Percentiles rank a stretch among this genome's conserved stretches.
Evolutionary conservation across 2,329 filamentous ascomycete genomes (phyloP).

Genomic region (Curvularia spicifera): DNA sequence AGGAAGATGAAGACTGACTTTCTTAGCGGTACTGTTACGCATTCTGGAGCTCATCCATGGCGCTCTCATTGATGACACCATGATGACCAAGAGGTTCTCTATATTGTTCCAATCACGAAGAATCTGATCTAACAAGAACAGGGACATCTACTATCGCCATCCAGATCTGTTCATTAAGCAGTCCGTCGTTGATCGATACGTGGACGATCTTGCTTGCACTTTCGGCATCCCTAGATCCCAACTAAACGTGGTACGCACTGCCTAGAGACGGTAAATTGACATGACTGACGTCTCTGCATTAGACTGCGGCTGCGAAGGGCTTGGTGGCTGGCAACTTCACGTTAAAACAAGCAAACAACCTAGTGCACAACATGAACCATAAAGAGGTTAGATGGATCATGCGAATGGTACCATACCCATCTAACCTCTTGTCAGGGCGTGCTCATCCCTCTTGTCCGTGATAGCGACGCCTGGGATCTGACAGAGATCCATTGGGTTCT

Average conservation of each 20-base stretch:
- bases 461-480: slow-evolving; percentile 61
- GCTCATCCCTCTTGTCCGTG: slow-evolving; percentile 63
- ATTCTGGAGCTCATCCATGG: slow-evolving; percentile 63
- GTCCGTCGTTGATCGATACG: slow-evolving; percentile 69
- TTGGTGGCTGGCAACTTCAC: slow-evolving; percentile 66
- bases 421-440: slow-evolving; percentile 59
- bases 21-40: slow-evolving; percentile 60
- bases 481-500: slow-evolving; percentile 66
- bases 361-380: slow-evolving; percentile 50
- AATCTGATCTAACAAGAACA: slow-evolving; percentile 48
- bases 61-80: slow-evolving; percentile 55
- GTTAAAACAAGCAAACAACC: slow-evolving; percentile 57
- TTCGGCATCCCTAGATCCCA: slow-evolving; percentile 68
- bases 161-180: slow-evolving; percentile 75
- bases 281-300: slow-evolving; percentile 6
- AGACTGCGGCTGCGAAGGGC: slow-evolving; percentile 78
- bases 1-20: slow-evolving; percentile 13
- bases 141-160: slow-evolving; percentile 81
- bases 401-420: no score
- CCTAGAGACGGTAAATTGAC: slow-evolving; percentile 33
- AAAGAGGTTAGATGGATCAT: slow-evolving; percentile 45
- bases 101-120: background rate
- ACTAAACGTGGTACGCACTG: slow-evolving; percentile 70
- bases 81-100: slow-evolving; percentile 63
- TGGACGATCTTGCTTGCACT: slow-evolving; percentile 76